A percentile compares a stretch with the other conserved stretches of the same genome.
Evolutionary conservation across 495 filamentous ascomycete genomes (phyloP).

Genomic region (Cladorrhinum samala): DNA sequence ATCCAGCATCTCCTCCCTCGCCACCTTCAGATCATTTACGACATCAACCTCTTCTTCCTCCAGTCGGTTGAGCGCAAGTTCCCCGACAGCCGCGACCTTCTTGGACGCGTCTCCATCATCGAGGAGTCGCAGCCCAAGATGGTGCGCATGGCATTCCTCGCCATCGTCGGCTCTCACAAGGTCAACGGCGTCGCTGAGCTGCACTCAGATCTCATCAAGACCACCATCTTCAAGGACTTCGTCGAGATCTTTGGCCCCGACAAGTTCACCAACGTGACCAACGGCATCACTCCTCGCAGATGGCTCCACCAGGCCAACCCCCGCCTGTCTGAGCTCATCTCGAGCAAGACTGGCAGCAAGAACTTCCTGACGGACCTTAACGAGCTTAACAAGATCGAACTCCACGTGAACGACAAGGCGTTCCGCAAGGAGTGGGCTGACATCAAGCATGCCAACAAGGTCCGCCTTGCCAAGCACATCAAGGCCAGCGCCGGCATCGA

Average conservation of each 20-base stretch:
- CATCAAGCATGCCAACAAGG: conserved; percentile 67
- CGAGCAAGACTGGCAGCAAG: conserved; percentile 75
- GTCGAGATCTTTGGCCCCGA: conserved; percentile 88
- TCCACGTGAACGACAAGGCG: conserved; percentile 70
- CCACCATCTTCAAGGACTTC: conserved; percentile 99
- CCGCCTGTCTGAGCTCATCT: conserved; percentile 82
- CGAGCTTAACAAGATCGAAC: conserved; percentile 74
- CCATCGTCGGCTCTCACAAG: conserved; percentile 96
- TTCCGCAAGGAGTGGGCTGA: conserved; percentile 90
- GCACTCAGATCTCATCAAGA: conserved; percentile 93
- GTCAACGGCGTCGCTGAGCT: conserved; percentile 97
- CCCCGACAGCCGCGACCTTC: conserved; percentile 80
- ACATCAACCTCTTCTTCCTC: conserved; percentile 92
- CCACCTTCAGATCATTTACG: conserved; percentile 96
- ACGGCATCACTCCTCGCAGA: conserved; percentile 88
- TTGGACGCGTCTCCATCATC: conserved; percentile 84
- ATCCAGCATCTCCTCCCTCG: conserved; percentile 88
- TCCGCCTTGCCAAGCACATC: conserved; percentile 84
- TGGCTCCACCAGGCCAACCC: conserved; percentile 99
- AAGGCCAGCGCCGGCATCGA: conserved; percentile 68
- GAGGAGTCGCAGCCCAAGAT: conserved; percentile 98
- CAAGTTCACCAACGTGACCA: conserved; percentile 98
- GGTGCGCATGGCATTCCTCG: conserved; percentile 92
- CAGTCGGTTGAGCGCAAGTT: conserved; percentile 83
- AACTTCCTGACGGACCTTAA: conserved; percentile 86